phyloP scores from a whole-genome alignment of 2,329 filamentous ascomycete genomes.

The Cladosporium sp. region DNA sequence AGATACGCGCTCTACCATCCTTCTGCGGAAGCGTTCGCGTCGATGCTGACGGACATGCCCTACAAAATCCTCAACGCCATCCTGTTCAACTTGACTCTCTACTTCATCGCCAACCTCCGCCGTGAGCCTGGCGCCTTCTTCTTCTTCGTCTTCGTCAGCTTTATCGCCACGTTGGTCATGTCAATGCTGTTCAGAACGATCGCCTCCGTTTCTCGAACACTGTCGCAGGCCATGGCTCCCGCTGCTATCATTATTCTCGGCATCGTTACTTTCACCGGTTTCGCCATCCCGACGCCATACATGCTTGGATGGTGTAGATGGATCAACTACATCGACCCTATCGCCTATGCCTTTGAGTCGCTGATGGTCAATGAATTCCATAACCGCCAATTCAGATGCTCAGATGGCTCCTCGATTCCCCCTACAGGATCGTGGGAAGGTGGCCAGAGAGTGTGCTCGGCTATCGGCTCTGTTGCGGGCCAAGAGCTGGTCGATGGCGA shows the following conservation, averaged over 20 bases:
- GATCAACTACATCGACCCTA: constrained; percentile 75
- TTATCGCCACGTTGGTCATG: constrained; percentile 68
- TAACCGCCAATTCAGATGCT: constrained; percentile 52
- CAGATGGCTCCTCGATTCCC: constrained; percentile 7
- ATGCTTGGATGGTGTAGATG: constrained; percentile 77
- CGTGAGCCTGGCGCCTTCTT: constrained; percentile 73
- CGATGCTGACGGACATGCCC: constrained; percentile 79
- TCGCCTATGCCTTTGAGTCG: constrained; percentile 73
- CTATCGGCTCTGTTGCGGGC: constrained; percentile 38
- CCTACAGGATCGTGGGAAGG: neutral
- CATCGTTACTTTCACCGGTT: constrained; percentile 63
- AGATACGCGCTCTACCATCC: constrained; percentile 87
- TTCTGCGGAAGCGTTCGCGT: constrained; percentile 78
- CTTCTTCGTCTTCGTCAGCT: constrained; percentile 73
- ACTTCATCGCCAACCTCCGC: constrained; percentile 81
- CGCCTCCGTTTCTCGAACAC: constrained; percentile 65
- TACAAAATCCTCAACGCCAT: constrained; percentile 72
- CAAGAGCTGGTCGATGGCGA: constrained; percentile 34
- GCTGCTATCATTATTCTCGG: constrained; percentile 55
- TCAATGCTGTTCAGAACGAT: constrained; percentile 82
- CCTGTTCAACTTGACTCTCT: constrained; percentile 71
- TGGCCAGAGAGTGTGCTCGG: constrained; percentile 34
- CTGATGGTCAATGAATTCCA: constrained; percentile 69
- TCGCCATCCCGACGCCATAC: constrained; percentile 51
- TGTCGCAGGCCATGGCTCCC: constrained; percentile 52